Evolutionary conservation across 140 eudicot genomes (phyloP), one percentile per base, ranked within the genome.

Genomic region (Anethum foeniculum): DNA sequence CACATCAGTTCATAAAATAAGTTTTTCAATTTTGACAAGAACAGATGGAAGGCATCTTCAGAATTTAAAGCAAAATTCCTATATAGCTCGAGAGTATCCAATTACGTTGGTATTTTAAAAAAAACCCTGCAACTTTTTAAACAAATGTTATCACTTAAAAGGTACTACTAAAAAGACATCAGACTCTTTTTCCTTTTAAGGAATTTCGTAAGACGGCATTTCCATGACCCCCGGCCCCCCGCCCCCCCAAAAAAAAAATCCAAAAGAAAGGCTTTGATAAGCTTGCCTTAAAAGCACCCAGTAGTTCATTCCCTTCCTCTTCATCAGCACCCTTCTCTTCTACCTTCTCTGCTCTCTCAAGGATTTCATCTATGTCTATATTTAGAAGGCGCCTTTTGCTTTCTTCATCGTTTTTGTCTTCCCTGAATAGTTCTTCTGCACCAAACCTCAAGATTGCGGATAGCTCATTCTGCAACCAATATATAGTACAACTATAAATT

Each of bases 371-470:
- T 82, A 96, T 96, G 77, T 93, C 97, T 92, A 96, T 85, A 77
- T 92, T 91, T 64, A 96, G 87, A 80, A 96, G 96, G 82, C 96
- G 89, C 82, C 83, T 93, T 88, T 96, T 93, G 86, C 88, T 96
- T 87, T 96, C 99, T 86, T 96, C 99, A 18, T 96, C 98, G 65
- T 91, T 96, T 79, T 82, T 96, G 16, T 96, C 99, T 87, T 96
- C 99, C 86, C 88, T 96, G 49, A 96, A 96, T 49, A 96, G 84
- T 84, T 96, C 99, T 88, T 96, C 99, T 19, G 99, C 99, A 52
- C 99, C 99, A 88, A 96, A 96, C 87, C 98, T 90, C 86, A 96
- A 85, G 80, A 96, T 96, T 62, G 98, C 99, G 72, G 99, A 96
- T 76, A 96, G 92, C 88, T 96, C 99, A 79, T 96, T 96, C 99